phyloP scores from a whole-genome alignment of 805 yeast genomes.

The Kazachstania kunashirensis region DNA sequence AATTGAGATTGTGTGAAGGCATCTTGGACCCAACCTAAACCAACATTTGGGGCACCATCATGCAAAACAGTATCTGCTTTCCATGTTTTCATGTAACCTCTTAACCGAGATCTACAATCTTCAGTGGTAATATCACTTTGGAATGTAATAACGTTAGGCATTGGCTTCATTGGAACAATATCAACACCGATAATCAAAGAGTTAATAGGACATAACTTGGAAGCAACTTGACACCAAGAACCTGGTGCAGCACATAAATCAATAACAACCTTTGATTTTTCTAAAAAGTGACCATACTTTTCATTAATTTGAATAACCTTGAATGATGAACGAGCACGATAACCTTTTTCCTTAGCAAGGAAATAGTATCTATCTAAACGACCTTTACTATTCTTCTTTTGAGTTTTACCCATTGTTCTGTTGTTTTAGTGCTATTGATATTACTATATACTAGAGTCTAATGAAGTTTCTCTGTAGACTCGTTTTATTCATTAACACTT shows the following conservation, averaged over 20 bases:
- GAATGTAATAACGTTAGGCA: constrained; percentile 89
- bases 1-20: constrained; percentile 97
- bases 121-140: constrained; percentile 97
- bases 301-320: constrained; percentile 91
- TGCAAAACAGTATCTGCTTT: constrained; percentile 96
- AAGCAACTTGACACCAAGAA: constrained; percentile 99
- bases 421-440: no score
- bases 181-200: constrained; percentile 97
- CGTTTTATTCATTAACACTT: no score
- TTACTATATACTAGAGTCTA: no score
- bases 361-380: constrained; percentile 96
- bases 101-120: constrained; percentile 86
- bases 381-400: constrained; percentile 94
- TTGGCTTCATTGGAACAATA: constrained; percentile 92
- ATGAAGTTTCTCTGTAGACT: no score
- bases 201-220: constrained; percentile 83
- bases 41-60: constrained; percentile 99
- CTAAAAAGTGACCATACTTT: constrained; percentile 90
- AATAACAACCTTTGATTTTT: constrained; percentile 88
- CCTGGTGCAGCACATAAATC: constrained; percentile 99
- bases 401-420: constrained; percentile 72
- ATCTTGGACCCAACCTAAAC: constrained; percentile 99
- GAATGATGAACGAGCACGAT: constrained; percentile 97
- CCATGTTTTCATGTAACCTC: constrained; percentile 98
- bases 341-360: constrained; percentile 95